phyloP scores from a whole-genome alignment of 306 rosid genomes.

The Inga leiocalycina region DNA sequence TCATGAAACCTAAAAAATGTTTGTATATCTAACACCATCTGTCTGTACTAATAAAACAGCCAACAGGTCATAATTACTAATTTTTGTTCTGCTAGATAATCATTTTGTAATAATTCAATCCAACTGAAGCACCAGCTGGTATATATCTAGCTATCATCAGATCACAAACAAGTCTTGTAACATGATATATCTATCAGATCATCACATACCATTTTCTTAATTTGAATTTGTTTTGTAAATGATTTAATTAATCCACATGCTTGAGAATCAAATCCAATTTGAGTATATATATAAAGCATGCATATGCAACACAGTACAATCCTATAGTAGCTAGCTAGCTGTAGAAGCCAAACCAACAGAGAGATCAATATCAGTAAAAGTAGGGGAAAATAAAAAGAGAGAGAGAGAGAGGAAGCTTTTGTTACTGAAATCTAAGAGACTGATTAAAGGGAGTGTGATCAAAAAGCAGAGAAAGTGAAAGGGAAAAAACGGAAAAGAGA shows the following conservation, averaged over 20 bases:
- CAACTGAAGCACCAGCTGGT: background rate
- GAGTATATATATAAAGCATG: background rate
- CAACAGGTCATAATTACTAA: background rate
- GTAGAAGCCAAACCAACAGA: slow-evolving; percentile 34
- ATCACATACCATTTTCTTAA: background rate
- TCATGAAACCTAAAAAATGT: background rate
- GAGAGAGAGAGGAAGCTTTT: slow-evolving; percentile 39
- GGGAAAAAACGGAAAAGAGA: slow-evolving; percentile 29
- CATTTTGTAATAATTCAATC: background rate
- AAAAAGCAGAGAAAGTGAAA: slow-evolving; percentile 61
- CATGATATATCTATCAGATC: background rate
- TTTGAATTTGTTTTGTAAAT: slow-evolving; percentile 10
- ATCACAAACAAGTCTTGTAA: too few relatives aligned
- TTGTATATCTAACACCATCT: background rate
- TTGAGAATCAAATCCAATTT: background rate
- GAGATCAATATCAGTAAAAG: slow-evolving; percentile 36
- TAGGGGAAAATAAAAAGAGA: background rate
- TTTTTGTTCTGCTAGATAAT: background rate
- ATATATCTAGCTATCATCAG: too few relatives aligned
- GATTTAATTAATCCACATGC: slow-evolving; percentile 1
- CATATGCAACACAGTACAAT: background rate
- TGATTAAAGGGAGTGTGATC: slow-evolving; percentile 65
- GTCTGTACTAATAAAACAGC: background rate
- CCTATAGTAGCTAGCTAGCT: background rate
- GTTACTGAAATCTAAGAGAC: slow-evolving; percentile 81